Evolutionary conservation across 495 filamentous ascomycete genomes (phyloP).

Genomic region (Trichoderma asperelloides): DNA sequence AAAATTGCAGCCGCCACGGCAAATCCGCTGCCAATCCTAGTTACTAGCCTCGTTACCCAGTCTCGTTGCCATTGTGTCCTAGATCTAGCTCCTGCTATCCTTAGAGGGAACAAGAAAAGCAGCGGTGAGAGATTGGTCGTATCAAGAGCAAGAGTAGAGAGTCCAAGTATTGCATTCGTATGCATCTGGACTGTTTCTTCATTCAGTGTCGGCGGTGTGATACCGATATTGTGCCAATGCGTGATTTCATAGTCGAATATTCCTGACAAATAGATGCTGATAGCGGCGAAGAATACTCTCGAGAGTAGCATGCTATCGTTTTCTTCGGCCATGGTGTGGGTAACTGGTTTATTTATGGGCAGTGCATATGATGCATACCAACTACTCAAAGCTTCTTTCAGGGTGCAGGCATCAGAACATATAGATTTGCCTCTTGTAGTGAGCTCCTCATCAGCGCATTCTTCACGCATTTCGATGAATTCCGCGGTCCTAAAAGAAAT

Average conservation of each 20-base stretch:
- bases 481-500: background rate
- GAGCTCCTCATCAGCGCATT: background rate
- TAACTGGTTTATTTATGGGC: background rate
- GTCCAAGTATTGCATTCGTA: background rate
- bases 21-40: background rate
- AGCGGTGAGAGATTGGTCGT: background rate
- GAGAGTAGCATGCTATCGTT: background rate
- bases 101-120: background rate
- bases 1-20: background rate
- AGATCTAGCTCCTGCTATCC: background rate
- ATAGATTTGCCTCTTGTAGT: background rate
- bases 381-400: background rate
- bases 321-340: background rate
- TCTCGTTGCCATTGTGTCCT: background rate
- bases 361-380: background rate
- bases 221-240: background rate
- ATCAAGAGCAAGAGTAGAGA: background rate
- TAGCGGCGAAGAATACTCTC: background rate
- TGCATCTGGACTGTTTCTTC: background rate
- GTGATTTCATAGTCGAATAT: background rate
- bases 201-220: background rate
- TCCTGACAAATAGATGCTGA: background rate
- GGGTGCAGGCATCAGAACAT: background rate
- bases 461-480: background rate
- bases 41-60: background rate